A percentile compares a stretch with the other conserved stretches of the same genome.
phyloP scores from a whole-genome alignment of 176 grass and related monocot species.

The Saccharum spontaneum region DNA sequence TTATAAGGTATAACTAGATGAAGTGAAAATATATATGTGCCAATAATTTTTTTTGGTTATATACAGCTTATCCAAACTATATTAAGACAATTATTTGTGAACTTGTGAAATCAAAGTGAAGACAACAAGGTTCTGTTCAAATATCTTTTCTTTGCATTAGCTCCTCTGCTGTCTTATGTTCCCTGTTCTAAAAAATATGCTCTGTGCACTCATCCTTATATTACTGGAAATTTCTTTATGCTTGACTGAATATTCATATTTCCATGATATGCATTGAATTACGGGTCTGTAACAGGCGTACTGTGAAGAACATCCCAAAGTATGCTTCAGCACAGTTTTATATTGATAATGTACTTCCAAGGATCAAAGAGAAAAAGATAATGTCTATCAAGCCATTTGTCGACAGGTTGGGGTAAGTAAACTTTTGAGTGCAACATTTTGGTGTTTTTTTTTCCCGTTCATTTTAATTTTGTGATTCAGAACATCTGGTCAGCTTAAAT shows the following conservation, averaged over 20 bases:
- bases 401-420: slow-evolving; percentile 78
- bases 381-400: slow-evolving; percentile 90
- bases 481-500: slow-evolving; percentile 12
- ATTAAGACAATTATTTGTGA: not conserved
- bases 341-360: slow-evolving; percentile 82
- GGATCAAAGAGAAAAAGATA: slow-evolving; percentile 88
- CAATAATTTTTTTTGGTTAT: not conserved
- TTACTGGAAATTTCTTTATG: not conserved
- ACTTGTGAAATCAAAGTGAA: not conserved
- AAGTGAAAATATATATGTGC: not conserved
- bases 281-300: slow-evolving; percentile 45
- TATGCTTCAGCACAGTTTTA: slow-evolving; percentile 82
- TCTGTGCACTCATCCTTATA: not conserved
- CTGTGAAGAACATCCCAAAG: slow-evolving; percentile 81
- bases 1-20: not conserved
- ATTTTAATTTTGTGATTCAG: not conserved
- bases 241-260: not conserved
- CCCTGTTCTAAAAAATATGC: not conserved
- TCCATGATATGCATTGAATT: slow-evolving; percentile 6
- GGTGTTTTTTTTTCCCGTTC: slow-evolving; percentile 2
- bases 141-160: not conserved
- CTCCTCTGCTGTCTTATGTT: not conserved
- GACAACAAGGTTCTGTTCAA: not conserved
- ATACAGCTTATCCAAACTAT: not conserved
- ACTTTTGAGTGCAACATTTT: not conserved